Conservation (phyloP, 225 moss, liverwort and hornwort genomes). For the Neckera pumila region DNA sequence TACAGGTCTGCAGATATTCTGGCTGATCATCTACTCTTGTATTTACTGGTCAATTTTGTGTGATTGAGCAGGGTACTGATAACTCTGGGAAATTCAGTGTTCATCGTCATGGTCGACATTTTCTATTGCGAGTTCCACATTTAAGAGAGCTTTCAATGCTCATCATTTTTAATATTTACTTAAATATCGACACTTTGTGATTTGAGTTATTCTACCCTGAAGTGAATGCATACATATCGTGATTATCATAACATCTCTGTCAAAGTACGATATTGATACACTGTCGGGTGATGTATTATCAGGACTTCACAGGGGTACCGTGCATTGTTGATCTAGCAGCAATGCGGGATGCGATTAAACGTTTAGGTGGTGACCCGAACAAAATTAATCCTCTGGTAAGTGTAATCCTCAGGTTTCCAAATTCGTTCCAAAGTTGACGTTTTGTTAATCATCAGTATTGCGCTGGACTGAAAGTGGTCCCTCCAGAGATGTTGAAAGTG, state of each 20-base stretch:
- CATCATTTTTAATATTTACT: background rate
- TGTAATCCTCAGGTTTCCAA: background rate
- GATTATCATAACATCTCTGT: background rate
- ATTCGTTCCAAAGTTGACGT: background rate
- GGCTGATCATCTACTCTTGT: background rate
- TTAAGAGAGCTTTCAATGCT: background rate
- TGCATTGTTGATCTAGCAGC: constrained; percentile 90
- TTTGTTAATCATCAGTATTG: background rate
- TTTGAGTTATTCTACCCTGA: background rate
- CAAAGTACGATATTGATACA: background rate
- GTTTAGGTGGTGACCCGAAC: constrained; percentile 76
- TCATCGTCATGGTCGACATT: background rate
- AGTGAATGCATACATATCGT: background rate
- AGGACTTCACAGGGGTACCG: constrained; percentile 97
- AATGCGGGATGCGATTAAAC: constrained; percentile 89
- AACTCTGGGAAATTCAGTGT: background rate
- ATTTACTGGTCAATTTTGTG: background rate
- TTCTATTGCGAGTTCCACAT: background rate
- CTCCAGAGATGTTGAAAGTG: background rate
- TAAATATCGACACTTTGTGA: background rate
- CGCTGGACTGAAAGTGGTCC: background rate
- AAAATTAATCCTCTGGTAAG: constrained; percentile 87
- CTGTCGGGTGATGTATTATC: background rate
- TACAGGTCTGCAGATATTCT: constrained; percentile 46
- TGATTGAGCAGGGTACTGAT: background rate